Percentiles rank a stretch among this genome's conserved stretches.
Evolutionary conservation across 345 rosid genomes (phyloP).

Genomic region (Sonneratia alba): DNA sequence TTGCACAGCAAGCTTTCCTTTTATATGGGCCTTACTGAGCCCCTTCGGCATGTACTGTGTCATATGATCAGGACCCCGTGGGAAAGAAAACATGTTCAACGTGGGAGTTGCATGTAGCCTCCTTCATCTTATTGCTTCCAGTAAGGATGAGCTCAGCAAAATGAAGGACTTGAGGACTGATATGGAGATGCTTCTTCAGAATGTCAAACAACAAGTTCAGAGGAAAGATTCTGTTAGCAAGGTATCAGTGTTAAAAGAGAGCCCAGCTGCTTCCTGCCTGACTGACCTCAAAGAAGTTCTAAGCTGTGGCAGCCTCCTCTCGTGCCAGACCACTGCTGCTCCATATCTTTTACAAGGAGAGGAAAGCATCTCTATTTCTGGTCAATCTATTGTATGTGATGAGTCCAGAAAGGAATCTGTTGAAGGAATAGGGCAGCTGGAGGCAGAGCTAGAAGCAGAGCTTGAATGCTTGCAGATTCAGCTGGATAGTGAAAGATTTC

Average conservation of each 20-base stretch:
- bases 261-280: slow-evolving; percentile 15
- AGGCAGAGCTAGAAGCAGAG: slow-evolving; percentile 72
- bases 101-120: slow-evolving; percentile 47
- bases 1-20: background rate
- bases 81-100: slow-evolving; percentile 26
- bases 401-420: slow-evolving; percentile 17
- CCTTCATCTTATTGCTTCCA: slow-evolving; percentile 36
- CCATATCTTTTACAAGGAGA: background rate
- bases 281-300: slow-evolving; percentile 19
- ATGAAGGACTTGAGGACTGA: slow-evolving; percentile 36
- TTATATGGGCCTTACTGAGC: background rate
- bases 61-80: slow-evolving; percentile 17
- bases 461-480: slow-evolving; percentile 48
- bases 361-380: background rate
- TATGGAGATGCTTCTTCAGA: slow-evolving; percentile 39
- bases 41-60: background rate
- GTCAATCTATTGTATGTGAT: slow-evolving; percentile 7
- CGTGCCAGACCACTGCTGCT: background rate
- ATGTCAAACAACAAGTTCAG: slow-evolving; percentile 19
- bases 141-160: slow-evolving; percentile 50
- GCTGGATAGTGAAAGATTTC: slow-evolving; percentile 27
- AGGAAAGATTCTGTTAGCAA: slow-evolving; percentile 11
- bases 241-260: slow-evolving; percentile 15
- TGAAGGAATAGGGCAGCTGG: slow-evolving; percentile 49
- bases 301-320: slow-evolving; percentile 2